Evolutionary conservation across 441 rosid genomes (phyloP).

Genomic region (Populus hybrid): DNA sequence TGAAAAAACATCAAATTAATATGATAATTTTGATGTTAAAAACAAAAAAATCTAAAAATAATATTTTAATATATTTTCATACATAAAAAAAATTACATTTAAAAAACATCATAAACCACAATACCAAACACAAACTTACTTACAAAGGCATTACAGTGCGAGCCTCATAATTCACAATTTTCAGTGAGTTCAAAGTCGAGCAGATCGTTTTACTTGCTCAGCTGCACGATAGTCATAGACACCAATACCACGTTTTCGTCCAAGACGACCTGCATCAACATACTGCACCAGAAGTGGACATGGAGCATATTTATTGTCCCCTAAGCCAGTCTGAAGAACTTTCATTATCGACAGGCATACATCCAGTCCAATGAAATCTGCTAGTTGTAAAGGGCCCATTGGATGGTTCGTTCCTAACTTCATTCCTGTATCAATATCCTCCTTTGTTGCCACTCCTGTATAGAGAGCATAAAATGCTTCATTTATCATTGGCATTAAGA

Average conservation of each 20-base stretch:
- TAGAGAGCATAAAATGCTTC: slow-evolving; percentile 74
- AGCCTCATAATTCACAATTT: background rate
- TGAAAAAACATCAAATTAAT: too few relatives aligned
- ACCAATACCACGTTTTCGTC: slow-evolving; percentile 69
- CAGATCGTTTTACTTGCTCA: slow-evolving; percentile 23
- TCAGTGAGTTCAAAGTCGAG: slow-evolving; percentile 43
- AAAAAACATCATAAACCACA: too few relatives aligned
- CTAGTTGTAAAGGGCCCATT: slow-evolving; percentile 83
- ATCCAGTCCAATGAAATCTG: slow-evolving; percentile 79
- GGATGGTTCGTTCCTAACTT: slow-evolving; percentile 90
- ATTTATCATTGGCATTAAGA: slow-evolving; percentile 94
- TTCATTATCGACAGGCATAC: slow-evolving; percentile 78
- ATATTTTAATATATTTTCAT: too few relatives aligned
- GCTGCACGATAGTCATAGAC: slow-evolving; percentile 55
- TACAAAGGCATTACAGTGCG: slow-evolving; percentile 8
- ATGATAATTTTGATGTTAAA: too few relatives aligned
- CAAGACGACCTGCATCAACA: slow-evolving; percentile 79
- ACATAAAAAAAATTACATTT: too few relatives aligned
- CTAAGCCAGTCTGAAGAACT: slow-evolving; percentile 72
- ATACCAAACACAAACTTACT: background rate
- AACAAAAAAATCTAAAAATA: too few relatives aligned
- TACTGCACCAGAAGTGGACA: slow-evolving; percentile 84
- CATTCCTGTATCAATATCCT: slow-evolving; percentile 83
- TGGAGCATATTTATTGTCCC: slow-evolving; percentile 62
- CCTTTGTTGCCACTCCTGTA: slow-evolving; percentile 93